Evolutionary conservation across 2,329 filamentous ascomycete genomes (phyloP).

Genomic region (Exophiala sp.): DNA sequence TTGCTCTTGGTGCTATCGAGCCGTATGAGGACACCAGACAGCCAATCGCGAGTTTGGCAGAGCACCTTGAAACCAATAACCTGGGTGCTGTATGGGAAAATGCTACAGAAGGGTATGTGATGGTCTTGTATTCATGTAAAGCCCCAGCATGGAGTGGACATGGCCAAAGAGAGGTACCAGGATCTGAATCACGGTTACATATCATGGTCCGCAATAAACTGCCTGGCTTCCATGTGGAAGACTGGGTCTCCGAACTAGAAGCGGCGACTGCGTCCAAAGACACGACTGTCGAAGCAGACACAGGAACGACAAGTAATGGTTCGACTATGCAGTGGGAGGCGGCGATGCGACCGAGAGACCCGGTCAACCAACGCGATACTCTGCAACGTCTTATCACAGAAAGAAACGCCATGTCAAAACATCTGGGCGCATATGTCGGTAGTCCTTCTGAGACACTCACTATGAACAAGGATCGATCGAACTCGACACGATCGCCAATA

Average conservation of each 20-base stretch:
- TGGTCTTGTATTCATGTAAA: conserved; percentile 22
- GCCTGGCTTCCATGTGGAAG: neutral
- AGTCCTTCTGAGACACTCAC: neutral
- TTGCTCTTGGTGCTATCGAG: conserved; percentile 12
- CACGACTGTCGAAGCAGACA: too few species aligned
- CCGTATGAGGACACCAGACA: conserved; percentile 16
- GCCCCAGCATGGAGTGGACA: conserved; percentile 12
- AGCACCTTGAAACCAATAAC: conserved; percentile 17
- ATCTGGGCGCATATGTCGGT: neutral
- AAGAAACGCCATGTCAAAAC: neutral
- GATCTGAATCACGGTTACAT: conserved; percentile 11
- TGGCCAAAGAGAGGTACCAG: neutral
- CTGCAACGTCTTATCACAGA: neutral
- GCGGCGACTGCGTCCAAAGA: neutral
- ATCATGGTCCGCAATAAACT: conserved; percentile 14
- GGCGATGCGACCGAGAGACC: neutral
- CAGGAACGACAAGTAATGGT: too few species aligned
- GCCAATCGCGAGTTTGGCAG: conserved; percentile 9
- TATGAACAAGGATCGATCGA: neutral
- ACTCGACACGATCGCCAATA: neutral
- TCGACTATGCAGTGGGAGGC: too few species aligned
- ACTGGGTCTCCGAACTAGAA: neutral
- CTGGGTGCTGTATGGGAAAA: conserved; percentile 23
- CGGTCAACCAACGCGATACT: neutral
- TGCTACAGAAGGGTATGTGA: conserved; percentile 6